Base-by-base conservation (phyloP, 2,329 filamentous ascomycete species). In the Penicillium sp. region DNA sequence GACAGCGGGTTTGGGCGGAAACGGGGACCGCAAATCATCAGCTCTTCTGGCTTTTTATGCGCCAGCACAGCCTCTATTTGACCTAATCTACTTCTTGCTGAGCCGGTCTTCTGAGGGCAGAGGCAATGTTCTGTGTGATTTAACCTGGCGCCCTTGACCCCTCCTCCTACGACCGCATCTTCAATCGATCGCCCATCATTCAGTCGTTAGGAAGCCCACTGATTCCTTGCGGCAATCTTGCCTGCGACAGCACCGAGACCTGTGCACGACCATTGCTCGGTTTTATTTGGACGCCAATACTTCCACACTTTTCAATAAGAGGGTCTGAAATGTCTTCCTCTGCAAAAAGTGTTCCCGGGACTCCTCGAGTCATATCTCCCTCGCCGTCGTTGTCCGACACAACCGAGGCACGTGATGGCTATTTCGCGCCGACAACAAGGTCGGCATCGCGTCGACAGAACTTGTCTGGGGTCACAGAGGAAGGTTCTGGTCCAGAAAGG, bases 281-380 rank as follows among this genome's bases (percentile, higher is more conserved):
- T 53, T 59, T 72, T 19, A 70, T 73, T 57, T 53, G 60, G 55
- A 52, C 63, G 57, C 62, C 72, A 59, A 61, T 65, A 54, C 86
- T 88, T 80, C 82, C 85, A 58, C 73, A 81, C 62, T 80, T 80
- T 69, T 72, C 75, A 60, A 68, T 72, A 30, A 67, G 61, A 68
- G 33, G 67, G 54, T 58, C 65, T 67, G 68, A 76, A 48, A 84
- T 84, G 75, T 62, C 73, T 46, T 72, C 74, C 52, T 73, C 74
- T 52, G 79, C 81, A 70, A 80, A 85, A 65, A 80, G 82, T 68
- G 82, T 95, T 60, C 93, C 93, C 59, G 85, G 85, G 59, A 95
- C 90, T 59, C 93, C 93, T 71, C 89, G 92, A 72, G 91, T 97
- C 68, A 96, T 95, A 69, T 96, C 92, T 13, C 93, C 93, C 43